Evolutionary conservation across 1,139 yeast species (phyloP).

Genomic region (Yamadazyma sp.): DNA sequence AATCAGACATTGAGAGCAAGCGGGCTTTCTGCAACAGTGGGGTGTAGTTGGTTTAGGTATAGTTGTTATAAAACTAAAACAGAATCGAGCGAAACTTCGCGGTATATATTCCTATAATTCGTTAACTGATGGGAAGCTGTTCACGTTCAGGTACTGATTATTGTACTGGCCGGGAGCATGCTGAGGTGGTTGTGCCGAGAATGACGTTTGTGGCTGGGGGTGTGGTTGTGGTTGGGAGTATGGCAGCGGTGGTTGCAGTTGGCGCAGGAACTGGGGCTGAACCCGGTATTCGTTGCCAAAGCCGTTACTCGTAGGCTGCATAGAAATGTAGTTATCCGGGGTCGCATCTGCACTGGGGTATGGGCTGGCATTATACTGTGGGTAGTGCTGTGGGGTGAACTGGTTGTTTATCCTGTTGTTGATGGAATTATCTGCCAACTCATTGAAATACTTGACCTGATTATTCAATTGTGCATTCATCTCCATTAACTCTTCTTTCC

Average conservation of each 20-base stretch:
- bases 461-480: slow-evolving; percentile 66
- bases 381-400: background rate
- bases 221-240: slow-evolving; percentile 3
- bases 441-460: slow-evolving; percentile 71
- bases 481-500: slow-evolving; percentile 73
- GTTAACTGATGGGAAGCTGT: slow-evolving; percentile 30
- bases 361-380: background rate
- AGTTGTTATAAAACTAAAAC: background rate
- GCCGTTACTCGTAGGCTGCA: slow-evolving; percentile 18
- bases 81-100: background rate
- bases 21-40: too few species aligned
- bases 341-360: slow-evolving; percentile 3
- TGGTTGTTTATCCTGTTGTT: slow-evolving; percentile 17
- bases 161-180: background rate
- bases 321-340: slow-evolving; percentile 3
- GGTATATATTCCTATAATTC: slow-evolving; percentile 13
- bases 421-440: slow-evolving; percentile 57
- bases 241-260: slow-evolving; percentile 2
- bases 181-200: slow-evolving; percentile 5
- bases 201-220: slow-evolving; percentile 4
- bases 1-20: slow-evolving; percentile 42
- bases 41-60: slow-evolving; percentile 1
- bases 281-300: slow-evolving; percentile 14
- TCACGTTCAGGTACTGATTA: slow-evolving; percentile 36
- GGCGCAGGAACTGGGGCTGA: background rate